Percentiles rank a stretch among this genome's conserved stretches.
Evolutionary conservation across 2,329 filamentous ascomycete species (phyloP).

Genomic region (Dactylellina leptospora): DNA sequence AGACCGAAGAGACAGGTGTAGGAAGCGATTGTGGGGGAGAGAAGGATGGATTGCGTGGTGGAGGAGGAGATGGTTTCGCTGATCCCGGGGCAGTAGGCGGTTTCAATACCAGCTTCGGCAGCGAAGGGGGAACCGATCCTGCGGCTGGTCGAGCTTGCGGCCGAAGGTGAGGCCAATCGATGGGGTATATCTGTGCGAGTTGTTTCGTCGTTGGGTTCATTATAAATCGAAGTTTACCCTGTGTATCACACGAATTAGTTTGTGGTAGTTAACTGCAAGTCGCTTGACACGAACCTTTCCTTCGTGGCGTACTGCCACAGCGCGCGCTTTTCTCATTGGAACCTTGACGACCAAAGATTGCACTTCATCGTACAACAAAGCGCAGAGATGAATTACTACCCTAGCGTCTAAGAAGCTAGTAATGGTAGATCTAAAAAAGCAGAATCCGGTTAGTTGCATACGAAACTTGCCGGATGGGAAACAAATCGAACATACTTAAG

Average conservation of each 20-base stretch:
- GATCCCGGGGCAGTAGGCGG: constrained; percentile 12
- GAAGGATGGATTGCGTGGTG: constrained; percentile 15
- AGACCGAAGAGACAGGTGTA: constrained; percentile 24
- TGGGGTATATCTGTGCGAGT: constrained; percentile 32
- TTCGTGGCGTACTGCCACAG: constrained; percentile 62
- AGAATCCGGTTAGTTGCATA: too few relatives aligned
- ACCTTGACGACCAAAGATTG: constrained; percentile 61
- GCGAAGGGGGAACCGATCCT: constrained; percentile 27
- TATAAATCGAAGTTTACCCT: constrained; percentile 56
- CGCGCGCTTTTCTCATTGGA: constrained; percentile 62
- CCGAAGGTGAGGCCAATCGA: constrained; percentile 39
- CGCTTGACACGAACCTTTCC: constrained; percentile 59
- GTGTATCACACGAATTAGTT: neutral
- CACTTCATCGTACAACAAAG: constrained; percentile 65
- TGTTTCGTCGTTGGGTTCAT: constrained; percentile 48
- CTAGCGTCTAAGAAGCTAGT: constrained; percentile 65
- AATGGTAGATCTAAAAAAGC: constrained; percentile 60
- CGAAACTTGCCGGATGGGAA: too few relatives aligned
- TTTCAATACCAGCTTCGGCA: constrained; percentile 35
- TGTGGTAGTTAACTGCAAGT: constrained; percentile 23
- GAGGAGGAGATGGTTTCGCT: constrained; percentile 32
- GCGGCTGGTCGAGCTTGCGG: constrained; percentile 17
- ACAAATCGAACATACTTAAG: constrained; percentile 58
- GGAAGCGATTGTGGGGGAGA: constrained; percentile 25
- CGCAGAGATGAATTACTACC: constrained; percentile 66